A percentile compares a stretch with the other conserved stretches of the same genome.
These are phyloP conservation scores for Fusarium acutatum DNA, from an alignment of 2,329 filamentous ascomycete genomes.

Conservation along the genomic window DNA sequence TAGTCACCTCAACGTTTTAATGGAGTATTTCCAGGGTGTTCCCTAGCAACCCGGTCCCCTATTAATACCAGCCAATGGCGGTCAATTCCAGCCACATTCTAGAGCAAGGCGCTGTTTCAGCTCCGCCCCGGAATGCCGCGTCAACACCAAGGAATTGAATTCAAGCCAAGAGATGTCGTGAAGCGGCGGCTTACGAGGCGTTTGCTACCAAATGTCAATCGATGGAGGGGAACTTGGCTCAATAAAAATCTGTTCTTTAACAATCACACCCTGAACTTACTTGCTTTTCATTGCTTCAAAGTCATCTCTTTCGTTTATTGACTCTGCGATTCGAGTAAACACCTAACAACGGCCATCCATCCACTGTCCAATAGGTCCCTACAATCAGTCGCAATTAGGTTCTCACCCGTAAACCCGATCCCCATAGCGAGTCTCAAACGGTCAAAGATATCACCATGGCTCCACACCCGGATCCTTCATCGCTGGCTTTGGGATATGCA, in stretches of 20 bases:
- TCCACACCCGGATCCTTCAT: constrained; percentile 26
- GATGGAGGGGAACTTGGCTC: neutral
- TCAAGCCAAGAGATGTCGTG: constrained; percentile 25
- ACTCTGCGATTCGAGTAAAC: constrained; percentile 8
- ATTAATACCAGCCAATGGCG: constrained; percentile 39
- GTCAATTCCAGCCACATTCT: constrained; percentile 34
- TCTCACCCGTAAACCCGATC: neutral
- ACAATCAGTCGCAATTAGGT: neutral
- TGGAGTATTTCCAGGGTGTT: constrained; percentile 28
- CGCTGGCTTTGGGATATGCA: constrained; percentile 12
- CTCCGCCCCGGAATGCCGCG: constrained; percentile 43
- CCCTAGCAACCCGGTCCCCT: constrained; percentile 22
- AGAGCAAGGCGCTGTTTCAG: constrained; percentile 41
- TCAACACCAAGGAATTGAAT: constrained; percentile 38
- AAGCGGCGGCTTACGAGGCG: constrained; percentile 38
- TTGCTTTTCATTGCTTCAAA: neutral
- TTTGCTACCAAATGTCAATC: neutral
- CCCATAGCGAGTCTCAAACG: neutral
- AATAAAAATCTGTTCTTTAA: neutral
- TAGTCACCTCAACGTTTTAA: constrained; percentile 6
- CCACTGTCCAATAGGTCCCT: neutral
- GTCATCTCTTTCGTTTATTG: constrained; percentile 4
- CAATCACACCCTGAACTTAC: neutral
- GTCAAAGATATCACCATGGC: constrained; percentile 19
- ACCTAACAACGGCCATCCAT: neutral